Base-by-base conservation (phyloP, 805 yeast species). In the Suhomyces pyralidae region DNA sequence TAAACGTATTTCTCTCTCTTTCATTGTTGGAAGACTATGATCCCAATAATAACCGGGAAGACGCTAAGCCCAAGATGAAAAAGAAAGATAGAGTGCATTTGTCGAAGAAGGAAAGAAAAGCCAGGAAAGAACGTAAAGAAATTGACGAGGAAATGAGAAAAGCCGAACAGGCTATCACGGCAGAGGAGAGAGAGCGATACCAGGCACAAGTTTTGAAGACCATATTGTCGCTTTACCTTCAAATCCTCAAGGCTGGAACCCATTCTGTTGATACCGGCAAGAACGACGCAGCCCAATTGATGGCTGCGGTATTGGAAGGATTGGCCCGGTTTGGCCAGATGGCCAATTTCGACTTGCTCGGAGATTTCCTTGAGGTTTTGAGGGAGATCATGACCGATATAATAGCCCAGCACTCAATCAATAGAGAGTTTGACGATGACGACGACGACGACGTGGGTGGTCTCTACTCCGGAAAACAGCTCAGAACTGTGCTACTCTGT, bases 241-340 rank as follows among this genome's bases (percentile, higher is more conserved):
- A 88, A 58, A 81, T 93, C 28, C 75, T 94, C 56, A 86, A 81
- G 65, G 71, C 70, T 8, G 76, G 77, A 4, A 59, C 73, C 2
- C 59, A 60, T 14, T 53, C 58, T 7, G 44, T 50, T 15, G 63
- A 58, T 2, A 51, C 57, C 7, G 79, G 79, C 15, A 78, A 82
- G 45, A 81, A 84, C 17, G 80, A 83, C 38, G 79, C 81, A 17
- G 58, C 58, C 26, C 52, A 54, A 12, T 73, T 94, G 50, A 84
- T 90, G 77, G 97, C 96, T 7, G 79, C 93, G 0, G 96, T 93
- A 0, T 75, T 94, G 51, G 98, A 94, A 71, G 98, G 98, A 3
- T 72, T 94, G 52, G 88, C 97, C 1, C 83, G 83, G 63, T 91
- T 86, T 65, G 97, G 98, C 2, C 94, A 87, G 62, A 85, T 92